These are phyloP conservation scores for Ophiostoma novo-ulmi DNA, from an alignment of 2,329 filamentous ascomycete species.

Conservation along the genomic window DNA sequence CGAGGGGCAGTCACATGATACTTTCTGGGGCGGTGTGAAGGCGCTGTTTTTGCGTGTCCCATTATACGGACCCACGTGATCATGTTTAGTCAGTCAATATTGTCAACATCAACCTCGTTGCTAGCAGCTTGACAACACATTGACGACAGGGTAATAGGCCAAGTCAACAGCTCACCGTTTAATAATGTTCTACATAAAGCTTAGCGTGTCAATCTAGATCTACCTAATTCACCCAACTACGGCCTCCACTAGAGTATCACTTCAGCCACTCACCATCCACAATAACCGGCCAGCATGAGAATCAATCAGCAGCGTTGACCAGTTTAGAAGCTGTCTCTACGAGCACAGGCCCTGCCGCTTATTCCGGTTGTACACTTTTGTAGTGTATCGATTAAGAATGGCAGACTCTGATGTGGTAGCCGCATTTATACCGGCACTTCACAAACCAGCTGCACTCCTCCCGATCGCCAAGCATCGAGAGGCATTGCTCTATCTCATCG, in stretches of 20 bases:
- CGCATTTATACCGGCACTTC: conserved; percentile 70
- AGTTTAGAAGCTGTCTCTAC: not conserved
- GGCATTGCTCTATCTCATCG: conserved; percentile 76
- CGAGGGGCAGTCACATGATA: conserved; percentile 11
- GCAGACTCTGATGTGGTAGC: conserved; percentile 53
- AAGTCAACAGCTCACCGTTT: not conserved
- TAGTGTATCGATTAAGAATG: conserved; percentile 36
- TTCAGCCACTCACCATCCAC: not conserved
- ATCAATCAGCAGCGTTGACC: not conserved
- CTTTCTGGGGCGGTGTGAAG: not conserved
- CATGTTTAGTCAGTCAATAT: not conserved
- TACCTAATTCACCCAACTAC: not conserved
- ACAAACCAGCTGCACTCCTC: conserved; percentile 77
- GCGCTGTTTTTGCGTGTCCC: not conserved
- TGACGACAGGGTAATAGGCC: not conserved
- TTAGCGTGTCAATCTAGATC: not conserved
- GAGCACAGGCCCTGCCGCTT: not conserved
- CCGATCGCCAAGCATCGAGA: conserved; percentile 82
- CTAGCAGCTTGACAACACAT: not conserved
- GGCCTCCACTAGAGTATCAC: not conserved
- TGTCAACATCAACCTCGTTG: not conserved
- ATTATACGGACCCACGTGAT: not conserved
- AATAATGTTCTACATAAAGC: not conserved
- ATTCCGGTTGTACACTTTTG: not conserved
- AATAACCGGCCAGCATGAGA: not conserved